A percentile compares a stretch with the other conserved stretches of the same genome.
Conservation (phyloP, 306 rosid species). For the Acacia crassicarpa region DNA sequence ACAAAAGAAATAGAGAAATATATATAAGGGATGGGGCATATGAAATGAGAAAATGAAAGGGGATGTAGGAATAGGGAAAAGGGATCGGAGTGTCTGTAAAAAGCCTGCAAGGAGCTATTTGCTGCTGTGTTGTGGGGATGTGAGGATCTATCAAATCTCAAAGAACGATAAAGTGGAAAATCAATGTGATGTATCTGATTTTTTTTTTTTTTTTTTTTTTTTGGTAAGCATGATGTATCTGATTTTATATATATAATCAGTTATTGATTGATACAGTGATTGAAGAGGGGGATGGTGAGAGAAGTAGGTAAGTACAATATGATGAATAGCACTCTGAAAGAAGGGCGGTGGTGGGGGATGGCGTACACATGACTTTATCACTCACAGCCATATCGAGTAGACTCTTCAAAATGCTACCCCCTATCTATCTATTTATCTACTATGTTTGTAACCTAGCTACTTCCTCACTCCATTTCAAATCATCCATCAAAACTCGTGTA, state of each 20-base stretch:
- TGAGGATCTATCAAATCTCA: conserved; percentile 53
- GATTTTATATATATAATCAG: background rate
- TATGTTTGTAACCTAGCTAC: background rate
- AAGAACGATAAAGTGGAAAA: conserved; percentile 52
- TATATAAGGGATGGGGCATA: too few species aligned
- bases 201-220: too few species aligned
- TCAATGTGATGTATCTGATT: conserved; percentile 36
- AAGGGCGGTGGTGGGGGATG: background rate
- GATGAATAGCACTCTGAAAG: background rate
- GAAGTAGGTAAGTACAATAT: background rate
- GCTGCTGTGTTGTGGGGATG: conserved; percentile 62
- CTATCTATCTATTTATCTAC: background rate
- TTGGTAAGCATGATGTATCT: conserved; percentile 37
- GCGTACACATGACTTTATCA: background rate
- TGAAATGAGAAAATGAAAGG: background rate
- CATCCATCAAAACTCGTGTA: background rate
- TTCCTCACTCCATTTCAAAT: background rate
- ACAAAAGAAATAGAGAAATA: background rate
- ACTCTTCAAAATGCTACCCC: background rate
- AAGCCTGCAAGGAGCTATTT: conserved; percentile 63
- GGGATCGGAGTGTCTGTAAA: conserved; percentile 28
- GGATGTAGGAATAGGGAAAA: conserved; percentile 44
- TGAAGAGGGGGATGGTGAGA: background rate
- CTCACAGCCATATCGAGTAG: background rate
- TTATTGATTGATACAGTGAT: background rate